phyloP scores from a whole-genome alignment of 2,329 filamentous ascomycete species.

The Penicillium sclerotiorum region DNA sequence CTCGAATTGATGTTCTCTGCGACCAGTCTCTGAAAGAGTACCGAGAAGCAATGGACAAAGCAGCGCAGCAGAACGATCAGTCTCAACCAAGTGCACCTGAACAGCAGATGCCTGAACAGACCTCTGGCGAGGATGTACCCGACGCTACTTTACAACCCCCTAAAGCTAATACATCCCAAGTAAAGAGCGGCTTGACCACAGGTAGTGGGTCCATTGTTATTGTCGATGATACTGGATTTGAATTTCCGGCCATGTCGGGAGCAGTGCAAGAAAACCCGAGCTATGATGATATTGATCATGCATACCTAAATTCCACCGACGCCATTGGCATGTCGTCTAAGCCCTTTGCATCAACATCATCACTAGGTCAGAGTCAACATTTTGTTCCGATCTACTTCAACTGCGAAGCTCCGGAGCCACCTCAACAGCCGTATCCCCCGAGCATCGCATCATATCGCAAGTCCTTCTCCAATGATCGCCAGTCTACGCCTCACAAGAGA shows the following conservation, averaged over 20 bases:
- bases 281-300: background rate
- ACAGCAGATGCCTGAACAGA: constrained; percentile 9
- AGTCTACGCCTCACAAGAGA: constrained; percentile 27
- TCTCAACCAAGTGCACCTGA: constrained; percentile 6
- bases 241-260: constrained; percentile 44
- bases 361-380: constrained; percentile 25
- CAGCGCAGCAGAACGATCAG: constrained; percentile 11
- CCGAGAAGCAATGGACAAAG: constrained; percentile 64
- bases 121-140: background rate
- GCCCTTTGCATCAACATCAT: background rate
- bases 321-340: background rate
- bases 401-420: constrained; percentile 15
- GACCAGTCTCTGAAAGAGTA: constrained; percentile 78
- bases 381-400: constrained; percentile 31
- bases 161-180: constrained; percentile 37
- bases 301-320: background rate
- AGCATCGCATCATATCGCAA: constrained; percentile 23
- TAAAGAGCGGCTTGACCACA: constrained; percentile 63
- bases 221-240: constrained; percentile 64
- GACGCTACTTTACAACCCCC: background rate
- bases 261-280: constrained; percentile 25
- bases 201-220: constrained; percentile 93
- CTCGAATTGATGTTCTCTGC: constrained; percentile 81
- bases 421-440: constrained; percentile 19
- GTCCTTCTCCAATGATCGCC: constrained; percentile 33